These are phyloP conservation scores for Jamesozyma piceae DNA, from an alignment of 805 yeast genomes.

Conservation along the genomic window DNA sequence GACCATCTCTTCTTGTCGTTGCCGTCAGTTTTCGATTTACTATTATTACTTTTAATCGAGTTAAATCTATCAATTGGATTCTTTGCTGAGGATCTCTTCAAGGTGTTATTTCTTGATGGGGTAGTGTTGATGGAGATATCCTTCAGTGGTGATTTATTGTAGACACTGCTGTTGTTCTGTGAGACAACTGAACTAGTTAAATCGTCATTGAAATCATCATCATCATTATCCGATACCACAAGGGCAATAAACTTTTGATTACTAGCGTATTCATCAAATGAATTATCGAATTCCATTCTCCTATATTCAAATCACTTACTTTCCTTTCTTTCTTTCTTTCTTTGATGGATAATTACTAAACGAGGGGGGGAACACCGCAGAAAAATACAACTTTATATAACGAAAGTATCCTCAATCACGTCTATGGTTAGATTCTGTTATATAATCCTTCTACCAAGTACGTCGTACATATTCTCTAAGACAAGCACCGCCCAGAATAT, in stretches of 20 bases:
- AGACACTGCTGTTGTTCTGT: constrained; percentile 4
- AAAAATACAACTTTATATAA: too few species aligned
- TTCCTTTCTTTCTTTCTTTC: too few species aligned
- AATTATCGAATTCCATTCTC: constrained; percentile 11
- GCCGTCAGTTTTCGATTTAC: too few species aligned
- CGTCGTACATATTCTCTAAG: too few species aligned
- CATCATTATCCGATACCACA: constrained; percentile 28
- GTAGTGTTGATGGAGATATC: constrained; percentile 2
- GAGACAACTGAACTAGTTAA: background rate
- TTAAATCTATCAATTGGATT: background rate
- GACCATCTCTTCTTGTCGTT: constrained; percentile 27
- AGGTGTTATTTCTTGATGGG: background rate
- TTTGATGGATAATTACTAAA: too few species aligned
- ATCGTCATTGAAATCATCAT: background rate
- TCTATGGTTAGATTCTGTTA: too few species aligned
- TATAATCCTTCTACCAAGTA: too few species aligned
- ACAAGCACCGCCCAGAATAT: too few species aligned
- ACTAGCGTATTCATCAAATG: constrained; percentile 19
- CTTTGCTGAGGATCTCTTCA: background rate
- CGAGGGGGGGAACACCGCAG: background rate
- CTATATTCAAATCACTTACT: too few species aligned
- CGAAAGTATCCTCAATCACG: too few species aligned
- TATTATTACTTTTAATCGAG: background rate
- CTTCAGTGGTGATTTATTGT: background rate
- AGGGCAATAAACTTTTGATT: constrained; percentile 25